These are phyloP conservation scores for Colletotrichum tropicale DNA, from an alignment of 2,329 filamentous ascomycete species.

Conservation along the genomic window DNA sequence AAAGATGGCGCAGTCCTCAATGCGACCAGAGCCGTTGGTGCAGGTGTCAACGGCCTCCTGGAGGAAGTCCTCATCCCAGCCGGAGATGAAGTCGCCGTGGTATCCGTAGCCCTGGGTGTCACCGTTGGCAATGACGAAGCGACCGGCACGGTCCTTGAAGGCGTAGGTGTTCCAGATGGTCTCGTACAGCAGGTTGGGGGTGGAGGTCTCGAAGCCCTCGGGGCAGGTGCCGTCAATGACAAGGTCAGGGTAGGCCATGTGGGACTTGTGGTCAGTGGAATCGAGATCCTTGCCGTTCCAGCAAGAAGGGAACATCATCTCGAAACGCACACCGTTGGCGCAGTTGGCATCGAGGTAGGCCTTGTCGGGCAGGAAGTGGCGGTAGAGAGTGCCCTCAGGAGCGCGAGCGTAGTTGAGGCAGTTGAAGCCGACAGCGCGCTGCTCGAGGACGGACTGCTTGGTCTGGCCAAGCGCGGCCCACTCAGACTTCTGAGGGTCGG, in stretches of 20 bases:
- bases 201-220: constrained; percentile 65
- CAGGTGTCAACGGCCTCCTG: constrained; percentile 76
- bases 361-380: constrained; percentile 84
- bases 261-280: constrained; percentile 59
- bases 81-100: constrained; percentile 81
- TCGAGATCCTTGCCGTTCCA: constrained; percentile 76
- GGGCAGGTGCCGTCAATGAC: constrained; percentile 82
- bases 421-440: constrained; percentile 93
- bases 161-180: constrained; percentile 79
- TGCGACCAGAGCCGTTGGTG: constrained; percentile 70
- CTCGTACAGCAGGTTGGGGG: constrained; percentile 83
- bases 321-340: constrained; percentile 78
- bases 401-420: constrained; percentile 79
- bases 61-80: constrained; percentile 74
- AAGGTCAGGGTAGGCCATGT: constrained; percentile 79
- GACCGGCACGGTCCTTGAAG: constrained; percentile 66
- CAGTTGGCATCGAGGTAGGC: constrained; percentile 81
- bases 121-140: constrained; percentile 79
- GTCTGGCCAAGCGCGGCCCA: constrained; percentile 72
- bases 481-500: constrained; percentile 68
- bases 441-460: constrained; percentile 69
- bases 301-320: constrained; percentile 89
- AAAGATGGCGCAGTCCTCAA: constrained; percentile 80
- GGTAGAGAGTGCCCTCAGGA: constrained; percentile 77
- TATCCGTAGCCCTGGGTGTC: constrained; percentile 79